Evolutionary conservation across 2,329 filamentous ascomycete species (phyloP).

Genomic region (Diplodia seriata): DNA sequence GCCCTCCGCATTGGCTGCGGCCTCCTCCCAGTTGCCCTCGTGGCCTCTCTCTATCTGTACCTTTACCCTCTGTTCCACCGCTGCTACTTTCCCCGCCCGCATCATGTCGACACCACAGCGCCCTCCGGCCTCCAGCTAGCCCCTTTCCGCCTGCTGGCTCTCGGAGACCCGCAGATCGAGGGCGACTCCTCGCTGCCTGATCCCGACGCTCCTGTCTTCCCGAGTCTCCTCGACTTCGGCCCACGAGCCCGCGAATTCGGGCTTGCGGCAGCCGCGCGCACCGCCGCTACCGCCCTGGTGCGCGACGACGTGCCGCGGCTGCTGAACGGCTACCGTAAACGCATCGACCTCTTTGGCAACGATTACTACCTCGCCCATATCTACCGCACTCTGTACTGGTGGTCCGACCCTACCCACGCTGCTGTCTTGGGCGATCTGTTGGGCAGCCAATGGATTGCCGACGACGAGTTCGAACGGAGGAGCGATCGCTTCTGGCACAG

Average conservation of each 20-base stretch:
- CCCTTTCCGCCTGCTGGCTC: conserved; percentile 84
- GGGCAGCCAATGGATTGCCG: conserved; percentile 92
- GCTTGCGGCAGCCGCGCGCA: conserved; percentile 5
- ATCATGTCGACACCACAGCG: conserved; percentile 38
- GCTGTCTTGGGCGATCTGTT: conserved; percentile 89
- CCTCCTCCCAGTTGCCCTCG: conserved; percentile 70
- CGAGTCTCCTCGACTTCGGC: conserved; percentile 52
- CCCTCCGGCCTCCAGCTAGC: conserved; percentile 52
- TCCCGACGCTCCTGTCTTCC: conserved; percentile 53
- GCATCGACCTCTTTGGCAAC: conserved; percentile 88
- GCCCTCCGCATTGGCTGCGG: conserved; percentile 56
- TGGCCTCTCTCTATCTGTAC: conserved; percentile 80
- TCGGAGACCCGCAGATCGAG: conserved; percentile 93
- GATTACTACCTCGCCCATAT: conserved; percentile 95
- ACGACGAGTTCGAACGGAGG: conserved; percentile 80
- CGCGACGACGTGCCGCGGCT: conserved; percentile 69
- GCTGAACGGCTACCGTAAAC: conserved; percentile 74
- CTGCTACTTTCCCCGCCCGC: conserved; percentile 74
- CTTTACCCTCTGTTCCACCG: conserved; percentile 81
- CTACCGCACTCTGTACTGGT: conserved; percentile 83
- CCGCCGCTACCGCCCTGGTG: conserved; percentile 28
- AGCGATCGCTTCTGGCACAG: conserved; percentile 79
- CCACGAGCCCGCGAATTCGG: conserved; percentile 2
- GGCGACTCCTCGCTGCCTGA: conserved; percentile 82
- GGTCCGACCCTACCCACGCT: conserved; percentile 83